These are phyloP conservation scores for Hemisphaericaspora lyxosophila DNA, from an alignment of 1,139 yeast species.

Conservation along the genomic window DNA sequence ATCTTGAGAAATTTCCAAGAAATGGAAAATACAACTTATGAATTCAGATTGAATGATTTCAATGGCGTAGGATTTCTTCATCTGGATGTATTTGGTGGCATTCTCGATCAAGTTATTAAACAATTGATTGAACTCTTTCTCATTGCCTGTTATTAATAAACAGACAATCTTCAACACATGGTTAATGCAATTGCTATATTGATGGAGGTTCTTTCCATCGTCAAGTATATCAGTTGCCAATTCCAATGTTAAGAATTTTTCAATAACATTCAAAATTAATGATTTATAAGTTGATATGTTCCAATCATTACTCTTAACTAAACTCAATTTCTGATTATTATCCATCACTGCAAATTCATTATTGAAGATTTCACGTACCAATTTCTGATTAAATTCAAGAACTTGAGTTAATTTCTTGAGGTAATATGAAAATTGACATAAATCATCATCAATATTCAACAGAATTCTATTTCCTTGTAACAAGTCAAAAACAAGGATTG, in stretches of 20 bases:
- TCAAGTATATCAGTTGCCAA: constrained; percentile 27
- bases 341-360: constrained; percentile 59
- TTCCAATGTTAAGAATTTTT: constrained; percentile 38
- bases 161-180: constrained; percentile 43
- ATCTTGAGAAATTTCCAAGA: constrained; percentile 34
- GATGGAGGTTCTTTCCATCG: constrained; percentile 19
- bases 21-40: constrained; percentile 30
- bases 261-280: constrained; percentile 47
- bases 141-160: constrained; percentile 55
- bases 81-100: constrained; percentile 26
- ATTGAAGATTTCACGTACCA: constrained; percentile 46
- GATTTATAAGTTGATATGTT: constrained; percentile 65
- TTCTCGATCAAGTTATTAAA: constrained; percentile 27
- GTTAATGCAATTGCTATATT: constrained; percentile 29
- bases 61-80: constrained; percentile 18
- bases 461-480: constrained; percentile 19
- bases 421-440: constrained; percentile 58
- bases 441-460: constrained; percentile 47
- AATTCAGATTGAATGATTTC: constrained; percentile 32
- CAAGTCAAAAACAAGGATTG: constrained; percentile 44
- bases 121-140: constrained; percentile 46
- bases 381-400: constrained; percentile 42
- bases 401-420: constrained; percentile 52
- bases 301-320: constrained; percentile 44
- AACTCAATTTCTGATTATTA: constrained; percentile 36